Percentiles rank a stretch among this genome's conserved stretches.
These are phyloP conservation scores for Stygiomarasmius scandens DNA, from an alignment of 1,284 basidiomycete genomes.

Conservation along the genomic window DNA sequence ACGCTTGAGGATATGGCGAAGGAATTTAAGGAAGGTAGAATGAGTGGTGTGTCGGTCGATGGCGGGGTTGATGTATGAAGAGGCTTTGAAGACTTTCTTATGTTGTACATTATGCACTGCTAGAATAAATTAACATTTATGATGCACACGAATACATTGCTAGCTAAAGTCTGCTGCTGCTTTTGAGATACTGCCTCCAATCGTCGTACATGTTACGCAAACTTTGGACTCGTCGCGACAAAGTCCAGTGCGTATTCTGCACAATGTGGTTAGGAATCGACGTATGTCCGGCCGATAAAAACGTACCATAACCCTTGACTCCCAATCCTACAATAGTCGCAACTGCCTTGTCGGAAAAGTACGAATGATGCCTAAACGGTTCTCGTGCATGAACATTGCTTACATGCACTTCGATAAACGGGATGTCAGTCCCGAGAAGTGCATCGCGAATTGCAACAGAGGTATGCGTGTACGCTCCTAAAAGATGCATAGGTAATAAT, in stretches of 20 bases:
- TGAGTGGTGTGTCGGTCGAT: background rate
- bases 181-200: background rate
- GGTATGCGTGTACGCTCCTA: conserved; percentile 25
- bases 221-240: conserved; percentile 15
- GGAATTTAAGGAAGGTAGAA: conserved; percentile 1
- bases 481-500: too few species aligned
- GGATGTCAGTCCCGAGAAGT: conserved; percentile 22
- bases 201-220: background rate
- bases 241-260: conserved; percentile 15
- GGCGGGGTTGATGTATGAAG: background rate
- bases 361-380: conserved; percentile 24
- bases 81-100: background rate
- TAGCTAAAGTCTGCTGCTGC: too few species aligned
- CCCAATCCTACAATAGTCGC: conserved; percentile 23
- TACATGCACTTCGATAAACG: conserved; percentile 24
- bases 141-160: too few species aligned
- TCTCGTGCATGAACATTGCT: conserved; percentile 25
- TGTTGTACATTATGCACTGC: background rate
- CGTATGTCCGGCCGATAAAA: background rate
- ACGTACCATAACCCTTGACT: conserved; percentile 22
- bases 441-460: conserved; percentile 25
- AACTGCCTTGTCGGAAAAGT: conserved; percentile 24
- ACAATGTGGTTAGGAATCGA: background rate
- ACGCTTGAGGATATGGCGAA: background rate
- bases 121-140: too few species aligned